phyloP scores from a whole-genome alignment of 371 early-diverging fungal genomes.

The Apophysomyces elegans region DNA sequence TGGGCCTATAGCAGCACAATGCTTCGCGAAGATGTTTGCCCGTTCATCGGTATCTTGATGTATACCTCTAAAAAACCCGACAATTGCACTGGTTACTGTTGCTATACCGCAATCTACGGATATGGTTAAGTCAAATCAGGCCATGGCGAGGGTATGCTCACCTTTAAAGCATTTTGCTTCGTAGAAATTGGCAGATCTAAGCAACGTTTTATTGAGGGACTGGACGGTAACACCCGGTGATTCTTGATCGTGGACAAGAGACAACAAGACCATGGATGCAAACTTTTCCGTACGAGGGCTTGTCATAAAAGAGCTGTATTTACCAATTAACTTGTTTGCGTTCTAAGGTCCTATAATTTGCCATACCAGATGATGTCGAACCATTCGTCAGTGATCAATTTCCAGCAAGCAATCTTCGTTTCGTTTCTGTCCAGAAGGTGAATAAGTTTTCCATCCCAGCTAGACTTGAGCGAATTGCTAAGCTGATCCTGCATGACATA shows the following conservation, averaged over 20 bases:
- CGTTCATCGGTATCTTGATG: slow-evolving; percentile 20
- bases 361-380: slow-evolving; percentile 52
- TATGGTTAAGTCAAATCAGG: slow-evolving; percentile 5
- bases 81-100: slow-evolving; percentile 21
- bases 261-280: slow-evolving; percentile 21
- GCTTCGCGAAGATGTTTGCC: slow-evolving; percentile 11
- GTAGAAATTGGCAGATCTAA: slow-evolving; percentile 63
- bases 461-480: slow-evolving; percentile 5
- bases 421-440: slow-evolving; percentile 26
- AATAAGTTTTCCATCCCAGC: slow-evolving; percentile 52
- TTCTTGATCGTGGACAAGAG: slow-evolving; percentile 17
- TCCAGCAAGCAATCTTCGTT: slow-evolving; percentile 57
- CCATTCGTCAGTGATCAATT: slow-evolving; percentile 61
- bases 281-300: slow-evolving; percentile 23
- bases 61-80: slow-evolving; percentile 20
- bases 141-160: slow-evolving; percentile 21
- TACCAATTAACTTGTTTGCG: background rate
- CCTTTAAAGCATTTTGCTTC: slow-evolving; percentile 56
- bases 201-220: slow-evolving; percentile 34
- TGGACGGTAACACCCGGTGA: slow-evolving; percentile 29
- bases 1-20: slow-evolving; percentile 16
- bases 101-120: slow-evolving; percentile 26
- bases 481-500: slow-evolving; percentile 17
- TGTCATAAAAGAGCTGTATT: slow-evolving; percentile 33
- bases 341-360: background rate